Evolutionary conservation across 441 rosid species (phyloP), one percentile per base, ranked within the genome.

Genomic region (Metrosideros polymorpha): DNA sequence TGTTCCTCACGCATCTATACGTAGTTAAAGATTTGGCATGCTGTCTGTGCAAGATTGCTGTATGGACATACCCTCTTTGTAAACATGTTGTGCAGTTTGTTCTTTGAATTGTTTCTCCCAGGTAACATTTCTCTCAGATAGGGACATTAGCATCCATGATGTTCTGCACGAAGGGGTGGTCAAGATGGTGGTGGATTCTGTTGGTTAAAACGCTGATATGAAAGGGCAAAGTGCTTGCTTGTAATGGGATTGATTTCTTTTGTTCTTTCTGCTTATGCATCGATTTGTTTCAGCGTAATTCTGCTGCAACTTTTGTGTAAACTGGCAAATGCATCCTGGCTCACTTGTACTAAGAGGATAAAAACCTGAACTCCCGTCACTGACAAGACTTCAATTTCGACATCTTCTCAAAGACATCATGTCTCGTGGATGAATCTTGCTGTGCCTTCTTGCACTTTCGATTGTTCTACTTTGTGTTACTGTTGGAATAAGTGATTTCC

Each of bases 1-100:
- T 49, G 98, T 95, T 8, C 99, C 99, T 59, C 94, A 92, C 83
- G 94, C 99, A 63, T 96, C 99, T 22, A 83, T 97, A 85, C 96
- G 98, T 56, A 95, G 91, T 82, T 97, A 91, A 91, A 84, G 84
- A 30, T 49, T 52, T 83, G 2, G 24, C 7, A 52, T 53, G 75
- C 57, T 35, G 57, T 45, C 47, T 27, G 43, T 71, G 83, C 79
- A n/a, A 29, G 84, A 59, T 52, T 53, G 85, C 55, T 51, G 53
- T 90, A 86, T 75, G 83, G 88, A 79, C 42, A 82, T 29, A 56
- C 83, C 50, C 47, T 71, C 79, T 71, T 39, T 39, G 79, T 39
- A 71, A 35, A 39, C 79, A 71, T 71, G 77, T 66, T 66, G 79
- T 71, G 79, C 47, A 71, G 47, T 9, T 5, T 19, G 77, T 35